Conservation (phyloP, 495 filamentous ascomycete species). For the Penicillium odoratum region DNA sequence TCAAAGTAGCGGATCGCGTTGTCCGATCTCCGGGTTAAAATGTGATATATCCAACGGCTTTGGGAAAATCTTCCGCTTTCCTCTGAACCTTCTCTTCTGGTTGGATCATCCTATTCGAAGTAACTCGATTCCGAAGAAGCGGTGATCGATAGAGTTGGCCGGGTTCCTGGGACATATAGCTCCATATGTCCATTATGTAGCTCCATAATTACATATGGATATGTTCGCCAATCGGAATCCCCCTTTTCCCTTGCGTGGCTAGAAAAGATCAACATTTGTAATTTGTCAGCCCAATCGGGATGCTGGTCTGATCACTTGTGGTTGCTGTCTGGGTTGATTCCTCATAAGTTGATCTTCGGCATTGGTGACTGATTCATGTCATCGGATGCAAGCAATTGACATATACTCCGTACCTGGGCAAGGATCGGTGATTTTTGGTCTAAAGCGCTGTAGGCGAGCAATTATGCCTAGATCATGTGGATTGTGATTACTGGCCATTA, state of each 20-base stretch:
- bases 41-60: conserved; percentile 26
- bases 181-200: not conserved
- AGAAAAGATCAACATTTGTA: not conserved
- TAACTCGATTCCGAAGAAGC: not conserved
- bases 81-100: conserved; percentile 4
- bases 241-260: not conserved
- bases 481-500: not conserved
- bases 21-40: conserved; percentile 22
- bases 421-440: not conserved
- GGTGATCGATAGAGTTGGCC: not conserved
- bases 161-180: conserved; percentile 5
- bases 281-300: conserved; percentile 15
- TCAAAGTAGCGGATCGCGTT: conserved; percentile 14
- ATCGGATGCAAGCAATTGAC: not conserved
- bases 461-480: not conserved
- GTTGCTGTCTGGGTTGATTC: not conserved
- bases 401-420: not conserved
- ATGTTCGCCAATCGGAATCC: not conserved
- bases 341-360: conserved; percentile 5
- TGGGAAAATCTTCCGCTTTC: conserved; percentile 14
- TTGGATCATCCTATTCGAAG: not conserved
- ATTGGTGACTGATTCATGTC: not conserved
- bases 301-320: not conserved
- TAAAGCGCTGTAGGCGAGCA: not conserved
- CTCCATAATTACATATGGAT: not conserved